Percentiles rank a stretch among this genome's conserved stretches.
phyloP scores from a whole-genome alignment of 768 basidiomycete genomes.

The Cubamyces lactineus region DNA sequence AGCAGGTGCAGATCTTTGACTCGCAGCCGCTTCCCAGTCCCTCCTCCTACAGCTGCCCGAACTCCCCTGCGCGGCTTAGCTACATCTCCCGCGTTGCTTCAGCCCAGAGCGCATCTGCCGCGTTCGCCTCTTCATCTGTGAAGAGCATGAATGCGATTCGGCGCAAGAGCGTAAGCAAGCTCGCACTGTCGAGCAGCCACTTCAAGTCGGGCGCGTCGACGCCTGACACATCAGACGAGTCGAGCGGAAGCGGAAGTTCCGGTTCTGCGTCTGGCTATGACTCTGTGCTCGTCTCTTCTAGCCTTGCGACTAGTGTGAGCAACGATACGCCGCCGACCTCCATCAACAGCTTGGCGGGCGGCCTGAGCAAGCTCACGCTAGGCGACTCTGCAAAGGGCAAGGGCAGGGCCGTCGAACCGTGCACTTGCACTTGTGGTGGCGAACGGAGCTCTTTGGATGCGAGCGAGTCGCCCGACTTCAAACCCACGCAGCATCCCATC shows the following conservation, averaged over 20 bases:
- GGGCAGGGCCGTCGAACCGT: conserved; percentile 13
- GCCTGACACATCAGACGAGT: conserved; percentile 30
- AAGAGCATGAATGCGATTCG: conserved; percentile 7
- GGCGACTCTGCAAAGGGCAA: conserved; percentile 8
- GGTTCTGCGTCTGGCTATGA: conserved; percentile 18
- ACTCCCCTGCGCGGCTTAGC: conserved; percentile 24
- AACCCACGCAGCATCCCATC: conserved; percentile 15
- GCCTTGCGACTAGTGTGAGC: conserved; percentile 24
- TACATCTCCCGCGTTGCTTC: conserved; percentile 32
- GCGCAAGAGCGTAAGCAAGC: conserved; percentile 22
- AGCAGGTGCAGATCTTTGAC: conserved; percentile 80
- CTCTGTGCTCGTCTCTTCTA: conserved; percentile 24
- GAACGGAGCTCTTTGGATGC: conserved; percentile 1
- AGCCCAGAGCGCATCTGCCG: conserved; percentile 22
- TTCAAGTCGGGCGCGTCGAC: conserved; percentile 20
- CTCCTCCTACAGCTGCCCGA: conserved; percentile 37
- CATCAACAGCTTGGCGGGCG: conserved; percentile 34
- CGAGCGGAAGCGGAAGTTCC: conserved; percentile 29
- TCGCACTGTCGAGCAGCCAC: conserved; percentile 11
- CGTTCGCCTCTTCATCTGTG: neutral
- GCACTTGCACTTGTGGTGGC: conserved; percentile 25
- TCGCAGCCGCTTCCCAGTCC: conserved; percentile 78
- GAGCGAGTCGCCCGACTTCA: conserved; percentile 6
- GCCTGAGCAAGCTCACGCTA: conserved; percentile 27
- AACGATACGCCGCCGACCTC: conserved; percentile 35